Evolutionary conservation across 169 alveolate genomes (phyloP), one percentile per base, ranked within the genome.

Genomic region (Besnoitia besnoiti): DNA sequence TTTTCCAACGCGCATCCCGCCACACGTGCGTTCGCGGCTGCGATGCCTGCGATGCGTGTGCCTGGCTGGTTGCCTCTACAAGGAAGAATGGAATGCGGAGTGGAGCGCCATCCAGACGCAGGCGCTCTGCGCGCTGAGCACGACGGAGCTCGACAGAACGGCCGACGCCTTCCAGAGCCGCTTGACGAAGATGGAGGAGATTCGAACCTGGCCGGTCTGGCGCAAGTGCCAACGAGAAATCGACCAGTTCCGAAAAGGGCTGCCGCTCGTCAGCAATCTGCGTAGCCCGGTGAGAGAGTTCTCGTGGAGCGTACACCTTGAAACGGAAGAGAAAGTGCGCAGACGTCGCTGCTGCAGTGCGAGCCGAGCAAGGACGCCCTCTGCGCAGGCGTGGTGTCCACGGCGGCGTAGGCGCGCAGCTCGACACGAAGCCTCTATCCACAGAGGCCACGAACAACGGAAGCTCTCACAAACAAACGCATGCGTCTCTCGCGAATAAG

Each of bases 231-330:
- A 95, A 82, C 79, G 80, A 49, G 95, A 90, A 73, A 50, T 95
- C 24, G 96, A 95, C 33, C 92, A 93, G 49, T 92, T 95, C 91
- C 92, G 95, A 59, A 82, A 73, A 89, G 95, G 94, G 42, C 85
- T 95, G 95, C 96, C 96, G 7, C 93, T 95, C 46, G 84, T 95
- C 59, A 85, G 92, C 33, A 91, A 95, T 47, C 85, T 95, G 77
- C 88, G 95, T 44, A 67, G 88, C 42, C 94, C 94, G 50, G 94
- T 85, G 62, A 82, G 94, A n/a, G 19, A 35, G 27, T 37, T 42
- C 27, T 16, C 82, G 3, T 3, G 1, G 24, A 19, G 3, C 7
- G 67, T 55, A 5, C 27, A 3, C n/a, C n/a, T n/a, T 3, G 67
- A 55, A 19, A 55, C 12, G 27, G 67, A 55, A 55, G 67, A 0